Conservation (phyloP, 2,329 filamentous ascomycete genomes). For the Cladosporium sp. region DNA sequence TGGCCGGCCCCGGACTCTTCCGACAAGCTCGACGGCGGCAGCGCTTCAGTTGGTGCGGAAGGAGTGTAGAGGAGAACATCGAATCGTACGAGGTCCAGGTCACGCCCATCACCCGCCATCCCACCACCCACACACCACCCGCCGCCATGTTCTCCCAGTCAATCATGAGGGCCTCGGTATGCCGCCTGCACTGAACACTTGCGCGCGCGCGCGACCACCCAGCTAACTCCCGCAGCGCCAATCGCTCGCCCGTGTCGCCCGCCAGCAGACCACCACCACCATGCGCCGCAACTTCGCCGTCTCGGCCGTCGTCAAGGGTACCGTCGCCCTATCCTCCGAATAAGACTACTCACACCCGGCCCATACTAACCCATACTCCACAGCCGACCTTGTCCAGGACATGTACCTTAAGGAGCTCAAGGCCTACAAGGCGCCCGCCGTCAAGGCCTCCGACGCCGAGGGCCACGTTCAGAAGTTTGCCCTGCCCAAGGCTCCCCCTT, state of each 20-base stretch:
- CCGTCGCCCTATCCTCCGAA: constrained; percentile 22
- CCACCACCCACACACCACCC: constrained; percentile 10
- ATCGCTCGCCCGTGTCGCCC: constrained; percentile 56
- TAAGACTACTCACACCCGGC: neutral
- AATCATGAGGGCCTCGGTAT: constrained; percentile 55
- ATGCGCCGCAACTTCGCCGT: constrained; percentile 61
- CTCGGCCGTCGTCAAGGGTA: constrained; percentile 59
- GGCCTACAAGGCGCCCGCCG: constrained; percentile 79
- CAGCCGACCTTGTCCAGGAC: constrained; percentile 92
- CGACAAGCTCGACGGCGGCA: neutral
- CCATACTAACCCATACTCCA: constrained; percentile 35
- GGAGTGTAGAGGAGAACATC: neutral
- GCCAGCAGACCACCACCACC: constrained; percentile 51
- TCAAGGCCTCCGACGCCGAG: constrained; percentile 83
- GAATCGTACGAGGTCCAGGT: neutral
- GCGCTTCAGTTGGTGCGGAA: neutral
- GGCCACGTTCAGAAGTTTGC: constrained; percentile 87
- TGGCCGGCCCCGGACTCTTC: neutral
- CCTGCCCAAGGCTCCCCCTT: constrained; percentile 74
- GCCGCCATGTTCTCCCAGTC: constrained; percentile 57
- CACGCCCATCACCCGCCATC: neutral
- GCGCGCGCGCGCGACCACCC: constrained; percentile 17
- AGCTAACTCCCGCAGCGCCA: constrained; percentile 49
- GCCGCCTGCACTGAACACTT: constrained; percentile 10
- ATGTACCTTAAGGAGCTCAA: constrained; percentile 96